A percentile compares a stretch with the other conserved stretches of the same genome.
These are phyloP conservation scores for Alternaria sp. DNA, from an alignment of 2,329 filamentous ascomycete species.

Conservation along the genomic window DNA sequence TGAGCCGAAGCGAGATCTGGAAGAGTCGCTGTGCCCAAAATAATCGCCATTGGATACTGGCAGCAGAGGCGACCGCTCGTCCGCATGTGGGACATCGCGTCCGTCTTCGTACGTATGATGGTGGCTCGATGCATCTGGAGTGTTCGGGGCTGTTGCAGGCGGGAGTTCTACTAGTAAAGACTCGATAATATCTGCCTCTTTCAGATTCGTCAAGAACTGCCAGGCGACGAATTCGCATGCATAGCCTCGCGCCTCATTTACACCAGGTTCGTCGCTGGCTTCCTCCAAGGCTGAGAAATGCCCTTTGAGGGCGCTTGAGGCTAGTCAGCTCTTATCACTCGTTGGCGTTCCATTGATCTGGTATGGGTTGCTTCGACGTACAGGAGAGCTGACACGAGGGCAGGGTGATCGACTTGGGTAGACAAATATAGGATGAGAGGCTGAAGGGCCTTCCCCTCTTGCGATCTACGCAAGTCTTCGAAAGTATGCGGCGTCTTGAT, in stretches of 20 bases:
- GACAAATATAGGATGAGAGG: constrained; percentile 72
- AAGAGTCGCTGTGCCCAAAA: constrained; percentile 35
- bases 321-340: constrained; percentile 22
- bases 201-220: constrained; percentile 76
- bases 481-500: constrained; percentile 74
- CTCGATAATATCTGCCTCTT: constrained; percentile 77
- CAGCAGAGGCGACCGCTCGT: constrained; percentile 42
- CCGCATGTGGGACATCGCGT: constrained; percentile 9
- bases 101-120: constrained; percentile 23
- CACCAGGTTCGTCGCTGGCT: constrained; percentile 66
- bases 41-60: constrained; percentile 29
- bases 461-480: constrained; percentile 75
- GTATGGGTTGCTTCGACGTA: constrained; percentile 55
- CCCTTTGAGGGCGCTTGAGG: constrained; percentile 73
- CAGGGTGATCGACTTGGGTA: constrained; percentile 70
- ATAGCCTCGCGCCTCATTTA: constrained; percentile 74
- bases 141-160: constrained; percentile 25
- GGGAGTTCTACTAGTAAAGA: constrained; percentile 79
- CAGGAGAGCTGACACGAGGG: constrained; percentile 77
- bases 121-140: constrained; percentile 19
- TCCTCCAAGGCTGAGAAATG: constrained; percentile 72
- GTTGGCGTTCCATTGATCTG: background rate
- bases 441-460: constrained; percentile 65
- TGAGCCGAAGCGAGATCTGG: constrained; percentile 62
- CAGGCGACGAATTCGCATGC: constrained; percentile 85